phyloP scores from a whole-genome alignment of 2,329 filamentous ascomycete species.

The Fusarium devonianum region DNA sequence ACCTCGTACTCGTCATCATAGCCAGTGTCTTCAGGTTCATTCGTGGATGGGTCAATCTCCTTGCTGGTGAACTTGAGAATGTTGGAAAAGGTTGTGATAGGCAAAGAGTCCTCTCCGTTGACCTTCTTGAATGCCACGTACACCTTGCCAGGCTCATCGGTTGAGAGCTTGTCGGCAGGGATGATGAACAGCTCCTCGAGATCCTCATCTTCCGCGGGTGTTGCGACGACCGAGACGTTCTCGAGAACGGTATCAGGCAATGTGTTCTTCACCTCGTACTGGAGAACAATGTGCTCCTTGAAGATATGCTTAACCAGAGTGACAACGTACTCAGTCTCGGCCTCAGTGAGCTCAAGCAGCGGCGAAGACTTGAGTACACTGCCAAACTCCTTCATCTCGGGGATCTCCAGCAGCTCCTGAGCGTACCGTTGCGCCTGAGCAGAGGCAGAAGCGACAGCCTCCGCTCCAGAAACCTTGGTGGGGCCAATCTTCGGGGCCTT shows the following conservation, averaged over 20 bases:
- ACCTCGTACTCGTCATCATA: conserved; percentile 99
- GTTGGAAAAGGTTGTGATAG: conserved; percentile 85
- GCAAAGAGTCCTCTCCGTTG: conserved; percentile 77
- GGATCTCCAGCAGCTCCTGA: conserved; percentile 85
- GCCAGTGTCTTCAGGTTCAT: conserved; percentile 87
- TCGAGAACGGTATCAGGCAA: conserved; percentile 89
- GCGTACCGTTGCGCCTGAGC: conserved; percentile 88
- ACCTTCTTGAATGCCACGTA: conserved; percentile 94
- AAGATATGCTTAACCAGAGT: conserved; percentile 95
- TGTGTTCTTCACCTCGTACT: conserved; percentile 98
- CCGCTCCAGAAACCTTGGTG: conserved; percentile 74
- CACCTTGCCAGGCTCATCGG: conserved; percentile 88
- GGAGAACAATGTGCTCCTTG: conserved; percentile 94
- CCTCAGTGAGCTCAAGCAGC: conserved; percentile 89
- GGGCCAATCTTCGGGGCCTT: conserved; percentile 88
- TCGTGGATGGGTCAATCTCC: conserved; percentile 94
- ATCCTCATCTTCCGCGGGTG: conserved; percentile 81
- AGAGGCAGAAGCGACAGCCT: conserved; percentile 77
- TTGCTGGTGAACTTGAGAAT: conserved; percentile 96
- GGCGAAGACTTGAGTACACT: conserved; percentile 89
- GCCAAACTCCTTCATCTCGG: conserved; percentile 90
- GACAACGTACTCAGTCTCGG: conserved; percentile 97
- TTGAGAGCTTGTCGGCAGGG: conserved; percentile 80
- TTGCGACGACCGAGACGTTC: conserved; percentile 83
- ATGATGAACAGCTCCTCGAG: conserved; percentile 94